Evolutionary conservation across 2,329 filamentous ascomycete genomes (phyloP), one percentile per base, ranked within the genome.

Genomic region (Blastomyces emzantsi): DNA sequence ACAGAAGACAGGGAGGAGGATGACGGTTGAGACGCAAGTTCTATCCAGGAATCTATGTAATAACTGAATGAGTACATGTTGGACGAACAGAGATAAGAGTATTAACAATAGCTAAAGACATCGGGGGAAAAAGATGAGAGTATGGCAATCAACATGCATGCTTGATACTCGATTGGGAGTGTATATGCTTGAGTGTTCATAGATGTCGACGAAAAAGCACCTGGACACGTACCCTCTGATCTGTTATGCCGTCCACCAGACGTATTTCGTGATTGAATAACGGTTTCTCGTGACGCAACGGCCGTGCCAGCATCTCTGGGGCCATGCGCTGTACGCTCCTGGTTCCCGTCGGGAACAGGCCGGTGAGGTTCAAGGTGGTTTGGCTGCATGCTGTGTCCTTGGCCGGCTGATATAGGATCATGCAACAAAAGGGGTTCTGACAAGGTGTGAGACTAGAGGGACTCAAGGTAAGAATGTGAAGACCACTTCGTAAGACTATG

Each of bases 11-110:
- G 81, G 17, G 92, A 97, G 2, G 93, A 96, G 1, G 93, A 96
- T 0, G 93, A 97, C 8, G 93, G 92, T 70, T 94, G 90, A 3
- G 93, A 97, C 57, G 89, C 86, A 65, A 99, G 87, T 75, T 99
- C 93, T 70, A 97, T 86, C 94, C 94, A 99, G 9, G 94, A 97
- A 79, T 97, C 94, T 92, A 80, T 68, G 64, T 78, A 78, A 70
- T 77, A 75, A 56, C 71, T 74, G 41, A 76, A 74, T 78, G 76
- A 80, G 75, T 77, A 78, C 74, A 79, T 76, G 63, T 65, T 66
- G 52, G 22, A 54, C 43, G 17, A 33, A 55, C 58, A 62, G 55
- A 17, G 52, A 25, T 7, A 49, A 17, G 63, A 3, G 25, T 36
- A 17, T 36, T 33, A 30, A 36, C 39, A 25, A 52, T 33, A 36